Percentiles rank a stretch among this genome's conserved stretches.
These are phyloP conservation scores for Prunus armeniaca DNA, from an alignment of 306 rosid genomes.

Conservation along the genomic window DNA sequence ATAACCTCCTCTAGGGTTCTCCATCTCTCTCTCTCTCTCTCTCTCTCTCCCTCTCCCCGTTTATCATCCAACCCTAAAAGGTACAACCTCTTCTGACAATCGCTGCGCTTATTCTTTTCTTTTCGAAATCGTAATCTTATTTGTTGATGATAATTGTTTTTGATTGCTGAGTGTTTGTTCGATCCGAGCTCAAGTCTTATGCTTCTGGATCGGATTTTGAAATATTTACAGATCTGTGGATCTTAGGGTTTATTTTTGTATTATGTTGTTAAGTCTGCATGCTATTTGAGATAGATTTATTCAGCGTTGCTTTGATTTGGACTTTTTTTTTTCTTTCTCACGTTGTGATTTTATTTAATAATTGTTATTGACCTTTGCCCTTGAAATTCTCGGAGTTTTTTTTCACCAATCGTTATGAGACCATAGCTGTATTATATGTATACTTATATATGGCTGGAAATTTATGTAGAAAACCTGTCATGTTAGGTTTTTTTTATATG, in stretches of 20 bases:
- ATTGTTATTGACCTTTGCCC: neutral
- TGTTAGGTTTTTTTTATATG: no score
- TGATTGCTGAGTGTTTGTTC: neutral
- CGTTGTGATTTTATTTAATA: neutral
- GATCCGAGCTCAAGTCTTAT: neutral
- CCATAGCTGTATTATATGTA: neutral
- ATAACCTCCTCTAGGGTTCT: neutral
- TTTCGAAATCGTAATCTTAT: neutral
- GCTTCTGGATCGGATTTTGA: neutral
- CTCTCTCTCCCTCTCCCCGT: neutral
- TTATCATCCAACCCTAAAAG: neutral
- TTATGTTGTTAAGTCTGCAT: neutral
- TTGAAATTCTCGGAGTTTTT: neutral
- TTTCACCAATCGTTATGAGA: neutral
- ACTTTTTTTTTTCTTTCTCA: neutral
- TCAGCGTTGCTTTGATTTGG: neutral
- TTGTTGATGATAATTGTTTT: neutral
- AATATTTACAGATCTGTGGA: conserved; percentile 19
- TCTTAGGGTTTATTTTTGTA: neutral
- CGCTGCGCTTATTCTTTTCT: neutral
- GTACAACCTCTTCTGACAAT: neutral
- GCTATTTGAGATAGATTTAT: neutral
- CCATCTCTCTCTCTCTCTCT: no score
- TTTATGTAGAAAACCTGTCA: no score
- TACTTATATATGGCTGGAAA: neutral